Percentiles rank a stretch among this genome's conserved stretches.
Evolutionary conservation across 371 early-diverging fungal species (phyloP).

Genomic region (Mucor mucedo): DNA sequence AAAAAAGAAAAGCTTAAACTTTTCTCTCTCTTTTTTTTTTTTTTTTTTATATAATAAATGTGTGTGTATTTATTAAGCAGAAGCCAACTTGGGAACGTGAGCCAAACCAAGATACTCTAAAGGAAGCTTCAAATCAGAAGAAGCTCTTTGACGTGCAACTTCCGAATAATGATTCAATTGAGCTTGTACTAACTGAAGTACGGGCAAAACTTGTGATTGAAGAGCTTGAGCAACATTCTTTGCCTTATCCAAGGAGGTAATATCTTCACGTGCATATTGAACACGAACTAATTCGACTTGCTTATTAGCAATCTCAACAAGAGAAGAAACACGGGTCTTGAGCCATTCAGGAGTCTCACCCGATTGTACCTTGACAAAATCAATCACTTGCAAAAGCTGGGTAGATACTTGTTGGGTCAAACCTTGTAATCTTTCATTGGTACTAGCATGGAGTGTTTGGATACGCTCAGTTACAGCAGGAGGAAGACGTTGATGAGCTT

Average conservation of each 20-base stretch:
- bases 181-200: slow-evolving; percentile 56
- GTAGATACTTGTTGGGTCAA: slow-evolving; percentile 41
- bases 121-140: slow-evolving; percentile 35
- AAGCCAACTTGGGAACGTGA: slow-evolving; percentile 26
- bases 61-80: slow-evolving; percentile 6
- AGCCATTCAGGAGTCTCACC: slow-evolving; percentile 52
- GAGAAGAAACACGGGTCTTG: slow-evolving; percentile 52
- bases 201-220: slow-evolving; percentile 63
- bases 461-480: slow-evolving; percentile 37
- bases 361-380: slow-evolving; percentile 54
- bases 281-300: slow-evolving; percentile 54
- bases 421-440: slow-evolving; percentile 23
- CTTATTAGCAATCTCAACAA: slow-evolving; percentile 57
- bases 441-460: slow-evolving; percentile 21
- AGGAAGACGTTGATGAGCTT: slow-evolving; percentile 39
- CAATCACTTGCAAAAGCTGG: slow-evolving; percentile 31
- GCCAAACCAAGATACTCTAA: slow-evolving; percentile 35
- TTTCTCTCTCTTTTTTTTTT: too few species aligned
- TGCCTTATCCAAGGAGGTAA: slow-evolving; percentile 59
- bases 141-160: slow-evolving; percentile 34
- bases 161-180: slow-evolving; percentile 45
- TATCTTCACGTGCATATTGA: slow-evolving; percentile 55
- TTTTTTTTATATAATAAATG: neutral
- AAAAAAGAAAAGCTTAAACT: neutral
- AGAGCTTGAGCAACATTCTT: slow-evolving; percentile 58